A percentile compares a stretch with the other conserved stretches of the same genome.
These are phyloP conservation scores for Tolypocladium tundrense DNA, from an alignment of 2,329 filamentous ascomycete species.

Conservation along the genomic window DNA sequence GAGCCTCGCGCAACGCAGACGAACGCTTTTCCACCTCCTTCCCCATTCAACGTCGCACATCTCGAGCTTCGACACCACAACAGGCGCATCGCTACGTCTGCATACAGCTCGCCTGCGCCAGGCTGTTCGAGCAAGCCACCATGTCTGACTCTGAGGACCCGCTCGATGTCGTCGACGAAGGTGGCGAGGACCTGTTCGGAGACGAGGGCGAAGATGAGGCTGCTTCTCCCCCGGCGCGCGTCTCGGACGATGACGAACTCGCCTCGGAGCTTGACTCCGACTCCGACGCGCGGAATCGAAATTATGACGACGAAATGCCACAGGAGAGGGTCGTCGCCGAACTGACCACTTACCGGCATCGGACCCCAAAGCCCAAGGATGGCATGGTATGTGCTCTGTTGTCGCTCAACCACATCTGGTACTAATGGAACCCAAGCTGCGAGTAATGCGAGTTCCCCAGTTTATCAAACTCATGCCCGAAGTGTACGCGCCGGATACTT, in stretches of 20 bases:
- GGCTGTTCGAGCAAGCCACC: background rate
- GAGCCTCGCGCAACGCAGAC: background rate
- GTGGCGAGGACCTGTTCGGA: slow-evolving; percentile 52
- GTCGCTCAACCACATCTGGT: background rate
- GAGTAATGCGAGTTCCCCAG: slow-evolving; percentile 59
- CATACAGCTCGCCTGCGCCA: background rate
- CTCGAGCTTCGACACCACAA: background rate
- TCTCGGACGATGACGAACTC: slow-evolving; percentile 51
- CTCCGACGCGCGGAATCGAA: slow-evolving; percentile 20
- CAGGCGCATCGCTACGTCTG: background rate
- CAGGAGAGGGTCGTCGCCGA: slow-evolving; percentile 48
- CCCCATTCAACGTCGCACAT: background rate
- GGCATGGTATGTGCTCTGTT: slow-evolving; percentile 44
- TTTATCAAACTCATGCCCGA: slow-evolving; percentile 63
- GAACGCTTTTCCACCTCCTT: background rate
- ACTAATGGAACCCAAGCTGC: slow-evolving; percentile 36
- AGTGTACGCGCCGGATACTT: slow-evolving; percentile 55
- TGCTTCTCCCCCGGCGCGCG: slow-evolving; percentile 50
- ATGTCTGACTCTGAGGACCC: slow-evolving; percentile 50
- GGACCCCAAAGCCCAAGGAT: slow-evolving; percentile 59
- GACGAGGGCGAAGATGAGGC: slow-evolving; percentile 49
- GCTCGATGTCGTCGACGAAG: slow-evolving; percentile 42
- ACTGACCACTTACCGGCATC: slow-evolving; percentile 57
- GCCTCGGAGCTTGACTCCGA: slow-evolving; percentile 39
- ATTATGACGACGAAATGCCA: slow-evolving; percentile 34